Percentiles rank a stretch among this genome's conserved stretches.
Conservation (phyloP, 306 rosid genomes). For the Pyrus betulifolia region DNA sequence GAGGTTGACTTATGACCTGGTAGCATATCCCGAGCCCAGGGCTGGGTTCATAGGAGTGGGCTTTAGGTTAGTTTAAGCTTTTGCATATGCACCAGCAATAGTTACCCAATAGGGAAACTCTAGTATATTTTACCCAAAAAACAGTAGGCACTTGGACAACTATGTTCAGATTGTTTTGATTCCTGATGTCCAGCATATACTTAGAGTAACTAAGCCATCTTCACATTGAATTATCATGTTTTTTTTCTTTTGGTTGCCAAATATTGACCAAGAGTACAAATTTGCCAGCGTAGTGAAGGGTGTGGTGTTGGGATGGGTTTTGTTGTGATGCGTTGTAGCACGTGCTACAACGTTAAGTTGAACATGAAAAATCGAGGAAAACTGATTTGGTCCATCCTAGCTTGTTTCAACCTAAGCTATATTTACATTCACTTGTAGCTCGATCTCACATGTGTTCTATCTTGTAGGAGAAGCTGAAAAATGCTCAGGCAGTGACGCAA, state of each 20-base stretch:
- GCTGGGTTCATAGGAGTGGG: neutral
- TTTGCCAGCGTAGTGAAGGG: neutral
- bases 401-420: neutral
- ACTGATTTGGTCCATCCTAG: neutral
- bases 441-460: slow-evolving; percentile 1
- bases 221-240: neutral
- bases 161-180: neutral
- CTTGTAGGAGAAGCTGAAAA: slow-evolving; percentile 19
- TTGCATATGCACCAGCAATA: neutral
- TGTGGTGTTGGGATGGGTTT: neutral
- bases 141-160: neutral
- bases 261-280: neutral
- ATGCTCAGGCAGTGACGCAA: neutral
- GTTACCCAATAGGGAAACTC: neutral
- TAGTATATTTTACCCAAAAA: neutral
- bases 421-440: neutral
- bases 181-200: neutral
- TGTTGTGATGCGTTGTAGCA: neutral
- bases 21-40: neutral
- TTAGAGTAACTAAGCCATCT: neutral
- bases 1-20: neutral
- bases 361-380: neutral
- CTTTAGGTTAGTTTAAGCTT: neutral
- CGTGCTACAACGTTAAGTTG: neutral
- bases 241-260: neutral